phyloP scores from a whole-genome alignment of 306 rosid species.

The Oxytropis ochrocephala region DNA sequence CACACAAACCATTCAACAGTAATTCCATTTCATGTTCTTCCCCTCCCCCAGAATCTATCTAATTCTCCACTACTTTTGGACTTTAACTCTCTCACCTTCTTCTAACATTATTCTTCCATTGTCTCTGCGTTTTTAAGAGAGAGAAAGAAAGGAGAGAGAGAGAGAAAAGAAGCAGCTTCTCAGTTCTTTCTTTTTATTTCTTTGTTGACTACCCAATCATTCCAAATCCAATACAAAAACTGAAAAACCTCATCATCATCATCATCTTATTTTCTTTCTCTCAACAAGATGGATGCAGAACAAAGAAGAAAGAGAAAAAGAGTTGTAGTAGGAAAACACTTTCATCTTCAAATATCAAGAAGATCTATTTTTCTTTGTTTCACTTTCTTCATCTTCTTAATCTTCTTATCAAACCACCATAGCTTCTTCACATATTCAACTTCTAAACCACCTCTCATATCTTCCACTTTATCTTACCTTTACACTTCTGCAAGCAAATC shows the following conservation, averaged over 20 bases:
- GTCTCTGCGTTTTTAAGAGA: too few species aligned
- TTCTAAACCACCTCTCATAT: constrained; percentile 40
- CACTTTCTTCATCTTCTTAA: constrained; percentile 44
- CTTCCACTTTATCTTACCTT: constrained; percentile 47
- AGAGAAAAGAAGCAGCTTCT: neutral
- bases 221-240: too few species aligned
- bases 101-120: constrained; percentile 3
- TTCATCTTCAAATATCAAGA: neutral
- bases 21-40: neutral
- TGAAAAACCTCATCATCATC: too few species aligned
- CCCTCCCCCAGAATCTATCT: constrained; percentile 12
- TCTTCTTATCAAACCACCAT: constrained; percentile 41
- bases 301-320: constrained; percentile 67
- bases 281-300: constrained; percentile 55
- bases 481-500: constrained; percentile 56
- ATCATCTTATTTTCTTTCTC: neutral
- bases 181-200: neutral
- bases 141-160: too few species aligned
- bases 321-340: constrained; percentile 20
- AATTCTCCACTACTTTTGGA: neutral
- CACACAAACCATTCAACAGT: neutral
- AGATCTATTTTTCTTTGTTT: constrained; percentile 61
- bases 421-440: constrained; percentile 32
- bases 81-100: neutral
- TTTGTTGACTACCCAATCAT: neutral